Percentiles rank a stretch among this genome's conserved stretches.
phyloP scores from a whole-genome alignment of 1,139 yeast genomes.

The Nakaseomyces kungkrabaensis region DNA sequence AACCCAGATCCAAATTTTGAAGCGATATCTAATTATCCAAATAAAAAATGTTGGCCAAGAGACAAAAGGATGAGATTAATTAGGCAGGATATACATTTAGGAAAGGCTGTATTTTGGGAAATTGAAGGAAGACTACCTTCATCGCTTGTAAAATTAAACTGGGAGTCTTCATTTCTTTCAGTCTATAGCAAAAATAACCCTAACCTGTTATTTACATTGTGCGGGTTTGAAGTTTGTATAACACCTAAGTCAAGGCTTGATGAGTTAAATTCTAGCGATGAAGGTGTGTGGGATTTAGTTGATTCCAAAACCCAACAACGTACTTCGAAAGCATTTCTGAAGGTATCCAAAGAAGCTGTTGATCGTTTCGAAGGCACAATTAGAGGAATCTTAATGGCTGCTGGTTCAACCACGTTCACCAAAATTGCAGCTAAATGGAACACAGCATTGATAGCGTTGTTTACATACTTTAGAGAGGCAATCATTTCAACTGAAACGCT shows the following conservation, averaged over 20 bases:
- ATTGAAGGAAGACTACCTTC: conserved; percentile 67
- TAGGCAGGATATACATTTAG: conserved; percentile 86
- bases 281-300: conserved; percentile 87
- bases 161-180: conserved; percentile 79
- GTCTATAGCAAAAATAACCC: conserved; percentile 89
- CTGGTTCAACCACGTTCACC: conserved; percentile 92
- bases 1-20: conserved; percentile 91
- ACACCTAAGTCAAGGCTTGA: conserved; percentile 62
- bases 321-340: conserved; percentile 79
- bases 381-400: conserved; percentile 85
- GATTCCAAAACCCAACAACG: conserved; percentile 69
- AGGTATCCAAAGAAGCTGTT: conserved; percentile 74
- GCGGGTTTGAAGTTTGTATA: conserved; percentile 90
- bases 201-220: conserved; percentile 77
- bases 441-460: conserved; percentile 76
- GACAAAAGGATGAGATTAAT: conserved; percentile 85
- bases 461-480: conserved; percentile 89
- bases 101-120: conserved; percentile 91
- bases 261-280: conserved; percentile 42
- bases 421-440: conserved; percentile 96
- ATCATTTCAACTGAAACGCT: conserved; percentile 73
- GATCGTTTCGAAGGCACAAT: conserved; percentile 75
- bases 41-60: conserved; percentile 90
- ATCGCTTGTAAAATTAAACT: conserved; percentile 59
- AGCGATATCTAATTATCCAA: conserved; percentile 77